These are phyloP conservation scores for Periconia sp. DNA, from an alignment of 2,329 filamentous ascomycete species.

Conservation along the genomic window DNA sequence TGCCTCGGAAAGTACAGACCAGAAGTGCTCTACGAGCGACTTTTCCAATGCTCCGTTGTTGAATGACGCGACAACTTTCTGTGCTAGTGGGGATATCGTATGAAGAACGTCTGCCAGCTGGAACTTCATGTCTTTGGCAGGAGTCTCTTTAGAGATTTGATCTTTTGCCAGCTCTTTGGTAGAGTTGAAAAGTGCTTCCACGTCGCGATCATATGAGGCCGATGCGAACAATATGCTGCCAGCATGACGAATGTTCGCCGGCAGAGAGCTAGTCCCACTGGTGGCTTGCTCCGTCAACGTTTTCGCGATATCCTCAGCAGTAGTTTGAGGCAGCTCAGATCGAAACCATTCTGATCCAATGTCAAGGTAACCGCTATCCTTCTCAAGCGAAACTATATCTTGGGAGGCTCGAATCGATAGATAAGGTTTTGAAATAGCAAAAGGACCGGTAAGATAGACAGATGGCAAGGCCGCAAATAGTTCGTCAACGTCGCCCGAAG, in stretches of 20 bases:
- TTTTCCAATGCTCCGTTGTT: slow-evolving; percentile 23
- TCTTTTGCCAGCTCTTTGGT: slow-evolving; percentile 21
- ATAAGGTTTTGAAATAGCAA: slow-evolving; percentile 26
- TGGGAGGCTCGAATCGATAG: background rate
- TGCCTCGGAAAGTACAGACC: slow-evolving; percentile 21
- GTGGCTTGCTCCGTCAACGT: slow-evolving; percentile 16
- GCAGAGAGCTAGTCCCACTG: background rate
- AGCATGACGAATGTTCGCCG: slow-evolving; percentile 8
- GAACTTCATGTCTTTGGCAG: slow-evolving; percentile 26
- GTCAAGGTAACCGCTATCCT: background rate
- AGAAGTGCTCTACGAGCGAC: slow-evolving; percentile 26
- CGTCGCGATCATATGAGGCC: slow-evolving; percentile 3
- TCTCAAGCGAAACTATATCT: background rate
- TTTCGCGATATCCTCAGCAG: slow-evolving; percentile 9
- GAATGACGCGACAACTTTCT: slow-evolving; percentile 15
- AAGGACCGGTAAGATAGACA: slow-evolving; percentile 14
- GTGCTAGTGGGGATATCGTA: slow-evolving; percentile 7
- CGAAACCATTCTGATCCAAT: background rate
- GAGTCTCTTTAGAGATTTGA: slow-evolving; percentile 18
- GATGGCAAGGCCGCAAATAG: slow-evolving; percentile 12
- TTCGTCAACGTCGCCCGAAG: slow-evolving; percentile 14
- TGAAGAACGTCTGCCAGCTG: slow-evolving; percentile 18
- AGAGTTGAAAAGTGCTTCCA: slow-evolving; percentile 14
- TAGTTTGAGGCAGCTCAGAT: slow-evolving; percentile 11
- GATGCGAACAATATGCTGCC: slow-evolving; percentile 22